A percentile compares a stretch with the other conserved stretches of the same genome.
Evolutionary conservation across 805 yeast species (phyloP).

Genomic region (Candida michaelii): DNA sequence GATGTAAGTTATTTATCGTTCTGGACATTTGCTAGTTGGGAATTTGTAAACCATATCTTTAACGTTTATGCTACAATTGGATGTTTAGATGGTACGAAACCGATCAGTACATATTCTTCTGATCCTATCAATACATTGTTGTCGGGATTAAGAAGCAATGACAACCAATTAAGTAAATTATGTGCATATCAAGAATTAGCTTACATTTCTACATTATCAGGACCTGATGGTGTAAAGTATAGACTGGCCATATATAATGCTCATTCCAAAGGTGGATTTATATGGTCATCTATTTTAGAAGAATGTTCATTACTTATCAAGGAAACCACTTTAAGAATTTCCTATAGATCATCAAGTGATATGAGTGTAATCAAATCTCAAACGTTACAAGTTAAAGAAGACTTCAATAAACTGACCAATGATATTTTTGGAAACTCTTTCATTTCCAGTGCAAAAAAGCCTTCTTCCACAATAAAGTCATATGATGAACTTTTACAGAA

Average conservation of each 20-base stretch:
- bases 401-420: slow-evolving; percentile 11
- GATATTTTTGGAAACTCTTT: slow-evolving; percentile 41
- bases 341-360: slow-evolving; percentile 32
- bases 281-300: slow-evolving; percentile 60
- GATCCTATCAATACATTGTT: slow-evolving; percentile 64
- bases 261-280: slow-evolving; percentile 41
- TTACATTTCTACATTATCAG: slow-evolving; percentile 53
- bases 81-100: slow-evolving; percentile 64
- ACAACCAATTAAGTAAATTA: slow-evolving; percentile 38
- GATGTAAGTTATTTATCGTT: slow-evolving; percentile 33
- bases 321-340: slow-evolving; percentile 45
- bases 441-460: slow-evolving; percentile 7
- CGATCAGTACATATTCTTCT: slow-evolving; percentile 57
- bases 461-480: slow-evolving; percentile 4
- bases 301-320: slow-evolving; percentile 60
- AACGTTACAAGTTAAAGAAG: slow-evolving; percentile 20
- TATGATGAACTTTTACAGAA: slow-evolving; percentile 12
- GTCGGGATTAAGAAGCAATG: slow-evolving; percentile 60
- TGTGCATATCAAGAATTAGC: slow-evolving; percentile 80
- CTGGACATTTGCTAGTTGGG: slow-evolving; percentile 48
- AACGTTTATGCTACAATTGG: slow-evolving; percentile 70
- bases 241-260: slow-evolving; percentile 56
- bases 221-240: slow-evolving; percentile 40
- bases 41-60: slow-evolving; percentile 54
- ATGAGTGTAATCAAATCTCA: slow-evolving; percentile 25